Evolutionary conservation across 1,284 basidiomycete genomes (phyloP).

Genomic region (Naganishia albida): DNA sequence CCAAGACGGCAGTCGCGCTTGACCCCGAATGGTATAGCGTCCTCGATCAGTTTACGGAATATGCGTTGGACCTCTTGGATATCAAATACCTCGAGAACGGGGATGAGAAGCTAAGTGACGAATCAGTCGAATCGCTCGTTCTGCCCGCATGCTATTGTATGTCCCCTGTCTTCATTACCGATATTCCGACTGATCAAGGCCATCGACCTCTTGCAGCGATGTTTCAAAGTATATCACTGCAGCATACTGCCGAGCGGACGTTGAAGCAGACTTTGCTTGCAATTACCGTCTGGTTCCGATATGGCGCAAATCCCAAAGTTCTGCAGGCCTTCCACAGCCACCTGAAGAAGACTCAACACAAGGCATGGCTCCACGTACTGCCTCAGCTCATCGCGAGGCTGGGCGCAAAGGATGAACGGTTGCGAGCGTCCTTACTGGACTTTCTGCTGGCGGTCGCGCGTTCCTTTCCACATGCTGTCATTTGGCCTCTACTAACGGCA

Average conservation of each 20-base stretch:
- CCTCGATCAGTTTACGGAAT: slow-evolving; percentile 41
- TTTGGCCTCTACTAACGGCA: slow-evolving; percentile 50
- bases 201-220: slow-evolving; percentile 34
- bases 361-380: slow-evolving; percentile 45
- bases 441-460: slow-evolving; percentile 45
- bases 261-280: slow-evolving; percentile 82
- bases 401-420: slow-evolving; percentile 42
- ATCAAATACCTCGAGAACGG: slow-evolving; percentile 35
- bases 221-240: slow-evolving; percentile 43
- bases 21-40: slow-evolving; percentile 43
- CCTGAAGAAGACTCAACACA: slow-evolving; percentile 39
- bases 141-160: slow-evolving; percentile 45
- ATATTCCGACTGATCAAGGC: not conserved
- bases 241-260: slow-evolving; percentile 43
- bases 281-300: slow-evolving; percentile 97
- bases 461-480: slow-evolving; percentile 49
- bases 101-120: slow-evolving; percentile 16
- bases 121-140: slow-evolving; percentile 33
- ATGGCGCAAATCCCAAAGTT: slow-evolving; percentile 65
- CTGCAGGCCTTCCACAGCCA: slow-evolving; percentile 44
- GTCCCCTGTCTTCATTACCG: not conserved
- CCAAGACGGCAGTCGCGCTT: slow-evolving; percentile 41
- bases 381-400: slow-evolving; percentile 51
- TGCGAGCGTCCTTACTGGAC: slow-evolving; percentile 43
- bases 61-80: slow-evolving; percentile 45